A percentile compares a stretch with the other conserved stretches of the same genome.
These are phyloP conservation scores for Raffaelea albimanens DNA, from an alignment of 2,329 filamentous ascomycete genomes.

Conservation along the genomic window DNA sequence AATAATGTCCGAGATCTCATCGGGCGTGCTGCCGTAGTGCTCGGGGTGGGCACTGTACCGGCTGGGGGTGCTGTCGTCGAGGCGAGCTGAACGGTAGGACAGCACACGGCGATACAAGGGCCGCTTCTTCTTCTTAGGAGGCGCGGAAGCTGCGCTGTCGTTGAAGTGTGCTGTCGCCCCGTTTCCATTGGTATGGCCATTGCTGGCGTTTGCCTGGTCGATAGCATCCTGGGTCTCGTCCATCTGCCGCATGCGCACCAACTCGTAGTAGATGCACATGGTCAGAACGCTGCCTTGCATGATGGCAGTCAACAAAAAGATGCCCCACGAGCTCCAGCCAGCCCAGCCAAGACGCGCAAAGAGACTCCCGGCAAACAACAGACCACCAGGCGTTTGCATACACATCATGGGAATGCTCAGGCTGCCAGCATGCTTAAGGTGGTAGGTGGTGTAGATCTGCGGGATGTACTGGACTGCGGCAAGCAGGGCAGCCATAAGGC, in stretches of 20 bases:
- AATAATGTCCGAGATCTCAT: constrained; percentile 39
- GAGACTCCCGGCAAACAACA: constrained; percentile 80
- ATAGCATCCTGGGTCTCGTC: constrained; percentile 1
- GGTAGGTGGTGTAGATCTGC: constrained; percentile 88
- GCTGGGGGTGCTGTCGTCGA: constrained; percentile 40
- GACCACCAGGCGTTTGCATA: constrained; percentile 89
- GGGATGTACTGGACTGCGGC: constrained; percentile 88
- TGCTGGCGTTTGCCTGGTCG: constrained; percentile 4
- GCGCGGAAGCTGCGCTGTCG: background rate
- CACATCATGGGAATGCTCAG: constrained; percentile 97
- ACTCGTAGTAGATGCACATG: constrained; percentile 73
- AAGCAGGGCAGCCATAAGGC: constrained; percentile 67
- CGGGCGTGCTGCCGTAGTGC: constrained; percentile 40
- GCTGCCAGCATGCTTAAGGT: constrained; percentile 76
- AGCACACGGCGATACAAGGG: constrained; percentile 30
- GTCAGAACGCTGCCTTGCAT: constrained; percentile 73
- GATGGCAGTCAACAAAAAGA: constrained; percentile 76
- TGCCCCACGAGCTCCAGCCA: constrained; percentile 94
- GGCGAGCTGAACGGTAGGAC: constrained; percentile 29
- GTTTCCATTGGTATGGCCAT: background rate
- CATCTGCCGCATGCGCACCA: constrained; percentile 24
- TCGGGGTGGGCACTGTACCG: constrained; percentile 43
- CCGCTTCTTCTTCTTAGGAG: constrained; percentile 23
- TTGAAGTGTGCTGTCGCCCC: background rate
- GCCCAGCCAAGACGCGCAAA: constrained; percentile 67